Conservation (phyloP, 331 rosid genomes). For the Arachis monticola region DNA sequence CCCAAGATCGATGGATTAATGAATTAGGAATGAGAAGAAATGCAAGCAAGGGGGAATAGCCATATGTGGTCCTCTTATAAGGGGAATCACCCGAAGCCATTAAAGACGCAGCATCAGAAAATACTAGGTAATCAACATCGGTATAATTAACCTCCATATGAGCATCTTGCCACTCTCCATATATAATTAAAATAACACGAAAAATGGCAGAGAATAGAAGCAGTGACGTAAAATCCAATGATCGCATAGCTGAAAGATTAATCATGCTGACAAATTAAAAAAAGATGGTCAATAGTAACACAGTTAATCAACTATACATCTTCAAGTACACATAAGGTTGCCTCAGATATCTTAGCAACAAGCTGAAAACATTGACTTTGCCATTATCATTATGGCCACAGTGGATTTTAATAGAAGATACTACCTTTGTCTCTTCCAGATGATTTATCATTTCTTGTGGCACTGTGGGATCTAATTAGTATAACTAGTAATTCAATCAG, state of each 20-base stretch:
- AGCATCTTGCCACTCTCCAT: conserved; percentile 95
- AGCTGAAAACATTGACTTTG: no score
- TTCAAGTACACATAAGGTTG: no score
- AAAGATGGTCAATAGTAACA: no score
- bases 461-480: no score
- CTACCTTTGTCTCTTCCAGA: no score
- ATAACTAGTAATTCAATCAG: no score
- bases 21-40: conserved; percentile 82
- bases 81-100: conserved; percentile 84
- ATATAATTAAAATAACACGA: conserved; percentile 60
- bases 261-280: no score
- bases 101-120: conserved; percentile 89
- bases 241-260: conserved; percentile 29
- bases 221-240: conserved; percentile 30
- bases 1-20: conserved; percentile 78
- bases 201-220: conserved; percentile 46
- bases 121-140: conserved; percentile 88
- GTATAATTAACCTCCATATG: conserved; percentile 92
- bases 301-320: no score
- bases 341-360: no score
- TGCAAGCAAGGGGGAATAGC: conserved; percentile 86
- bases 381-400: no score
- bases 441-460: no score
- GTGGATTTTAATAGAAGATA: no score
- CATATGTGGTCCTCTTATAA: conserved; percentile 76